Evolutionary conservation across 148 eudicot species (phyloP).

Genomic region (Diospyros kaki): DNA sequence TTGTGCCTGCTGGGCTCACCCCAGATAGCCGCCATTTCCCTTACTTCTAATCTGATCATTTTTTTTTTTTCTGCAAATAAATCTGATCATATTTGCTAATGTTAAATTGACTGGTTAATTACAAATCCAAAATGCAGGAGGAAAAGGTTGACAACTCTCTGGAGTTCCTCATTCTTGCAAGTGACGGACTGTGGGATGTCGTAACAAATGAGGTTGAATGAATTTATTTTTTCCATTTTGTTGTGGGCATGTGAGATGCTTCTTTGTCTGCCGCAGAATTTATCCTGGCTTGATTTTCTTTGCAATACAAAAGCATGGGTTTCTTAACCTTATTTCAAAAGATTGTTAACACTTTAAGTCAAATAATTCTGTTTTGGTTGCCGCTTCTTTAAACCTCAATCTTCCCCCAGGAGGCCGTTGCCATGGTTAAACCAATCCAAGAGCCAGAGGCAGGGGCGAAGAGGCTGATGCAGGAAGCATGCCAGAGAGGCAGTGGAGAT

Average conservation of each 20-base stretch:
- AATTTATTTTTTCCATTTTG: no score
- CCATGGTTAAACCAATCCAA: conserved; percentile 66
- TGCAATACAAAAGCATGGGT: no score
- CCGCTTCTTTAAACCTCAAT: not conserved
- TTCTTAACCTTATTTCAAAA: not conserved
- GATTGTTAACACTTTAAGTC: not conserved
- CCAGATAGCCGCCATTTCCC: not conserved
- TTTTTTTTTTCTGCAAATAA: not conserved
- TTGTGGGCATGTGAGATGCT: no score
- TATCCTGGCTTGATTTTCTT: no score
- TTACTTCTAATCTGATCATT: not conserved
- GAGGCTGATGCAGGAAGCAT: conserved; percentile 81
- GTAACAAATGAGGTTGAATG: conserved; percentile 48
- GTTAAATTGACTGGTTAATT: not conserved
- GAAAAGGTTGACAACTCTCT: conserved; percentile 54
- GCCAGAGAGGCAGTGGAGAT: conserved; percentile 85
- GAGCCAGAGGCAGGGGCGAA: conserved; percentile 84
- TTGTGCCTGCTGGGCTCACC: not conserved
- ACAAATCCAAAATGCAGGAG: conserved; percentile 35
- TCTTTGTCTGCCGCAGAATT: no score
- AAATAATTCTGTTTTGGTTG: not conserved
- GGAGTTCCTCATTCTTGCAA: conserved; percentile 74
- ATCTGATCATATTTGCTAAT: not conserved
- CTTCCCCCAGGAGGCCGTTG: conserved; percentile 64
- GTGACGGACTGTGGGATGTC: conserved; percentile 90